Conservation (phyloP, 805 yeast genomes). For the Myxozyma neotropica region DNA sequence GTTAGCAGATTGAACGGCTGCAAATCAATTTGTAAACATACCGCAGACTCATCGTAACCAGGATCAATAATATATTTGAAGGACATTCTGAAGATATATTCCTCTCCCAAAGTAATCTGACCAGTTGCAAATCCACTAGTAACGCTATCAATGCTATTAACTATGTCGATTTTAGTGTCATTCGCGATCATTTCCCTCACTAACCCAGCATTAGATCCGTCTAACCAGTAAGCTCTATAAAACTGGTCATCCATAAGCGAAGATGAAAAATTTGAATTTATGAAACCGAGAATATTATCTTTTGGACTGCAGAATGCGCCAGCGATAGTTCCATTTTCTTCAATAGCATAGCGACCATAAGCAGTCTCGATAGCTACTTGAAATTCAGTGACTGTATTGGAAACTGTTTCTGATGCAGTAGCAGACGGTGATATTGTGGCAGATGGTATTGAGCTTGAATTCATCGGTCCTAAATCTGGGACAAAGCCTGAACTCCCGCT, state of each 20-base stretch:
- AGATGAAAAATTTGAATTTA: background rate
- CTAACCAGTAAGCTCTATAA: slow-evolving; percentile 2
- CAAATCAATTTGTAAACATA: background rate
- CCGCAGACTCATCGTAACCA: background rate
- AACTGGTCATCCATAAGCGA: background rate
- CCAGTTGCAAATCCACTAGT: slow-evolving; percentile 8
- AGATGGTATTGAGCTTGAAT: background rate
- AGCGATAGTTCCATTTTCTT: background rate
- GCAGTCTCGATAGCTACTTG: background rate
- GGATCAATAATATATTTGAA: background rate
- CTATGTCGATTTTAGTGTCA: background rate
- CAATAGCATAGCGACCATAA: background rate
- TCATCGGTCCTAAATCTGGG: background rate
- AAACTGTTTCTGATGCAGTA: background rate
- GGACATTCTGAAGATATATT: background rate
- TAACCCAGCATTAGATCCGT: slow-evolving; percentile 6
- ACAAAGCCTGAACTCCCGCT: background rate
- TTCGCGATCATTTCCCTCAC: background rate
- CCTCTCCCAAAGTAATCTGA: background rate
- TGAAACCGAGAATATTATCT: background rate
- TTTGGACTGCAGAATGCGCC: slow-evolving; percentile 3
- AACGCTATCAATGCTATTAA: background rate
- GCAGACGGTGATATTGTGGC: no score
- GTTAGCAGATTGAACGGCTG: background rate
- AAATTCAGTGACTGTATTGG: background rate